Base-by-base conservation (phyloP, 1,284 basidiomycete genomes). In the Melampsora americana region DNA sequence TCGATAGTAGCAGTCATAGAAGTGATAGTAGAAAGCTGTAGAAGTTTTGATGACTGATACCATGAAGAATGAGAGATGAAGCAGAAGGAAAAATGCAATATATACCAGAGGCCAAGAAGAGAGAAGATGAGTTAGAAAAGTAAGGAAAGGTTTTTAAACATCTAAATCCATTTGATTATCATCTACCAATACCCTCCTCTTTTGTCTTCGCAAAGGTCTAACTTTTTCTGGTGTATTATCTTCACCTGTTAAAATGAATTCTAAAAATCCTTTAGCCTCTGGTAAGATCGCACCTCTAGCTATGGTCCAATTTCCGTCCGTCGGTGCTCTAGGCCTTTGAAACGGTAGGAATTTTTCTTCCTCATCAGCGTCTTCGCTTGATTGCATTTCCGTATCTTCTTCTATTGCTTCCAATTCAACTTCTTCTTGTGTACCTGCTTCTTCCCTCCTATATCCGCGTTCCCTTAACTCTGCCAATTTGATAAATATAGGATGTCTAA, bases 211-310 rank as follows among this genome's bases (percentile, higher is more conserved):
- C 1, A 23, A 28, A 11, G 18, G 65, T 42, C 44, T 46, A 56
- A 56, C 44, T 18, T 14, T 74, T 48, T 50, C 61, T 11, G 66
- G 73, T 20, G 73, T 61, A 68, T 28, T 59, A 56, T 23, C n/a
- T 46, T 75, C 50, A n/a, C 73, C 73, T 11, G 73, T 75, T 16
- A 75, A 46, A 42, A 75, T 75, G 59, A 75, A 75, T 32, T 64
- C 64, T 23, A 75, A 60, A 53, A 75, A 75, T n/a, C 73, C 73
- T 32, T 67, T 65, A 20, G 64, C 71, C 30, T 74, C 71, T 20
- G 71, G 71, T 46, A 74, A 44, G 35, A 74, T 50, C 12, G 71
- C 71, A 20, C 71, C 71, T 16, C 71, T 61, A 30, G 71, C 71
- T n/a, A n/a, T 32, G 2, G 14, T 28, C 71, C 71, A 74, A 42